Conservation (phyloP, 2,329 filamentous ascomycete genomes). For the Cladobotryum protrusum region DNA sequence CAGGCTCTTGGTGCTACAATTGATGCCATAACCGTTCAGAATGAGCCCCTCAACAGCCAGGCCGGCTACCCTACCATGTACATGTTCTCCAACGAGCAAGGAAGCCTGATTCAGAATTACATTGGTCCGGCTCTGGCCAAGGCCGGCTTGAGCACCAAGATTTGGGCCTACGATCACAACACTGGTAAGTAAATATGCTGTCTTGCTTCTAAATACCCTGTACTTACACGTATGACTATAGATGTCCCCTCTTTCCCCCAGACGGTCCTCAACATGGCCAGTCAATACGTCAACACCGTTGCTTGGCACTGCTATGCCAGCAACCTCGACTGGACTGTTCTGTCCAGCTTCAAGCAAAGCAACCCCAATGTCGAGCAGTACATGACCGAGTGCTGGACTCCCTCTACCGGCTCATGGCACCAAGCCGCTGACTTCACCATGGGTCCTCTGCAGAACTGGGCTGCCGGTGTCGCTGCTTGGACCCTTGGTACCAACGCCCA, state of each 20-base stretch:
- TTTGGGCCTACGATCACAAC: constrained; percentile 21
- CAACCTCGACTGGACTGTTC: constrained; percentile 28
- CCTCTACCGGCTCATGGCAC: constrained; percentile 28
- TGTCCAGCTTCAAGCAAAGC: constrained; percentile 31
- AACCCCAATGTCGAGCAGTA: constrained; percentile 35
- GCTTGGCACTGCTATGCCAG: constrained; percentile 37
- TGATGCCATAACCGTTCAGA: constrained; percentile 13
- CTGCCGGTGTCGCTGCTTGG: constrained; percentile 37
- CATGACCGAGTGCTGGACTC: constrained; percentile 43
- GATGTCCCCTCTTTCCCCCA: constrained; percentile 29
- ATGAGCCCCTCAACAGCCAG: constrained; percentile 14
- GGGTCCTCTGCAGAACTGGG: constrained; percentile 44
- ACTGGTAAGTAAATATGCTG: constrained; percentile 21
- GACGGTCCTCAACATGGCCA: constrained; percentile 29
- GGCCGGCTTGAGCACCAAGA: constrained; percentile 9
- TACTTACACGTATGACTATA: constrained; percentile 4
- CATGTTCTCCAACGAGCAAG: constrained; percentile 12
- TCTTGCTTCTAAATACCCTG: neutral
- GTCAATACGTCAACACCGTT: constrained; percentile 25
- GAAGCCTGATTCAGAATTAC: constrained; percentile 12
- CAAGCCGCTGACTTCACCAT: constrained; percentile 37
- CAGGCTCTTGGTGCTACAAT: constrained; percentile 8
- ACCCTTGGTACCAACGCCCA: constrained; percentile 35
- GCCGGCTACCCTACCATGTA: constrained; percentile 12
- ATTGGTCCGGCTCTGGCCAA: constrained; percentile 11